Conservation (phyloP, 2,329 filamentous ascomycete species). For the Chrysoporthe austroafricana region DNA sequence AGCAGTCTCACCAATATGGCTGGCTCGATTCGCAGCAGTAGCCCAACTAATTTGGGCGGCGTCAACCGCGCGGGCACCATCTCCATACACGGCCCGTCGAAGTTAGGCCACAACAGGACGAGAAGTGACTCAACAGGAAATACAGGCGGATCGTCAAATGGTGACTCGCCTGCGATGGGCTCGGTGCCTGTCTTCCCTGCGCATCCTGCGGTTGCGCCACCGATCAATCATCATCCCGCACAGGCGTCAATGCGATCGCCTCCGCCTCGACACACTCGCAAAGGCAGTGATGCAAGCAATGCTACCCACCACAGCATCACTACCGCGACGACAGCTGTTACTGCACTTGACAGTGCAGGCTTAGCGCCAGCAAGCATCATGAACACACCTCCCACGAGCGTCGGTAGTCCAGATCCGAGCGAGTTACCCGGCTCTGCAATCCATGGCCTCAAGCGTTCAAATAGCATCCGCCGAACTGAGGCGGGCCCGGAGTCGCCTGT, state of each 20-base stretch:
- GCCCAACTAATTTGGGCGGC: slow-evolving; percentile 4
- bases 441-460: slow-evolving; percentile 18
- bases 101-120: slow-evolving; percentile 23
- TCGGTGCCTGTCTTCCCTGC: slow-evolving; percentile 23
- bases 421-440: slow-evolving; percentile 23
- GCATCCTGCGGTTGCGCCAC: slow-evolving; percentile 25
- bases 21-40: slow-evolving; percentile 9
- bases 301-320: slow-evolving; percentile 15
- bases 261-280: slow-evolving; percentile 11
- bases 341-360: slow-evolving; percentile 5
- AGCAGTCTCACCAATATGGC: slow-evolving; percentile 23
- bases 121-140: slow-evolving; percentile 26
- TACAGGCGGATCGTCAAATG: slow-evolving; percentile 16
- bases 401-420: slow-evolving; percentile 21
- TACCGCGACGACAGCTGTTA: slow-evolving; percentile 10
- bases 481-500: slow-evolving; percentile 24
- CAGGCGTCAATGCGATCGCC: background rate
- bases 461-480: slow-evolving; percentile 16
- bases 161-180: slow-evolving; percentile 14
- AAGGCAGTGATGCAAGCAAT: slow-evolving; percentile 25
- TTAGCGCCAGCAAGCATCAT: slow-evolving; percentile 15
- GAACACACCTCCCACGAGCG: slow-evolving; percentile 22
- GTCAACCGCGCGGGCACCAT: slow-evolving; percentile 24
- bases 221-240: slow-evolving; percentile 8
- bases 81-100: slow-evolving; percentile 24